Evolutionary conservation across 495 filamentous ascomycete species (phyloP).

Genomic region (Penicillium maclennaniae): DNA sequence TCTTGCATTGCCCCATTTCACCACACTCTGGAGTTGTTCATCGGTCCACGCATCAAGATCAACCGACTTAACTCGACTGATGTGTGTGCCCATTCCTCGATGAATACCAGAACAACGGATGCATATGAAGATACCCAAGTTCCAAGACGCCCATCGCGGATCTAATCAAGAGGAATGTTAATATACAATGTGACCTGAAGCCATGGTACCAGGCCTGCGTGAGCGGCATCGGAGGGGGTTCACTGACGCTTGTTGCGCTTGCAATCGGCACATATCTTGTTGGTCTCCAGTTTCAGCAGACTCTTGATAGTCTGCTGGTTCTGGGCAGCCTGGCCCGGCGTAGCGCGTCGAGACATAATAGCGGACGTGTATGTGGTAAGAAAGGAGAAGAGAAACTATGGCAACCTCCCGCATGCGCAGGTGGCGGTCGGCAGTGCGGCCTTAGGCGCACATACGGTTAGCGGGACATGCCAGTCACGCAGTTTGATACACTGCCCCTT

Average conservation of each 20-base stretch:
- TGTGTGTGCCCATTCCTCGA: slow-evolving; percentile 97
- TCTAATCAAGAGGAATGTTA: slow-evolving; percentile 47
- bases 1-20: slow-evolving; percentile 90
- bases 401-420: slow-evolving; percentile 14
- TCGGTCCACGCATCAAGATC: slow-evolving; percentile 98
- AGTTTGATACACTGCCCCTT: slow-evolving; percentile 14
- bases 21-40: slow-evolving; percentile 87
- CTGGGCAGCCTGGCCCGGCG: slow-evolving; percentile 78
- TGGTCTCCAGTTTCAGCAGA: slow-evolving; percentile 84
- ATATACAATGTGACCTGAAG: background rate
- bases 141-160: slow-evolving; percentile 98
- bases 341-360: slow-evolving; percentile 80
- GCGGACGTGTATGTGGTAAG: slow-evolving; percentile 12
- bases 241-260: slow-evolving; percentile 93
- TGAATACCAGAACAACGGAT: slow-evolving; percentile 98
- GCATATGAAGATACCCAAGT: slow-evolving; percentile 91
- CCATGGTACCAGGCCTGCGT: slow-evolving; percentile 6
- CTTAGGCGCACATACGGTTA: slow-evolving; percentile 21
- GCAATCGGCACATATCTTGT: slow-evolving; percentile 97
- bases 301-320: slow-evolving; percentile 89
- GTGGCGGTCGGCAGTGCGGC: slow-evolving; percentile 27
- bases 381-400: slow-evolving; percentile 23
- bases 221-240: slow-evolving; percentile 12
- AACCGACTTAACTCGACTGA: slow-evolving; percentile 95
- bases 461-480: slow-evolving; percentile 18